Conservation (phyloP, 2,329 filamentous ascomycete species). For the Alternaria rosae region DNA sequence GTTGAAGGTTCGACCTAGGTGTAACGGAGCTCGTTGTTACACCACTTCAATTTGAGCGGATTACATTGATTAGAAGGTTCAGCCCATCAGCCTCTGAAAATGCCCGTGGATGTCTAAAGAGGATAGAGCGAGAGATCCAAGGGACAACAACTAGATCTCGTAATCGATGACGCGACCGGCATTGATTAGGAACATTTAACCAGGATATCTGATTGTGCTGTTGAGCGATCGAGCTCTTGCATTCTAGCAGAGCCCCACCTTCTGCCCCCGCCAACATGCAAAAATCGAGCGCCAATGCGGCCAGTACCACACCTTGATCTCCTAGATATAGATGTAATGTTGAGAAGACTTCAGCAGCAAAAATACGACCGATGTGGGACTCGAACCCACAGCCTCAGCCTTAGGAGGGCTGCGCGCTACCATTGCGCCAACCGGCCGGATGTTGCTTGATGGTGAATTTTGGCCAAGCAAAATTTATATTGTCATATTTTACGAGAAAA, state of each 20-base stretch:
- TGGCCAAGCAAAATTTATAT: not conserved
- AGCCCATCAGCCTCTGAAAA: not conserved
- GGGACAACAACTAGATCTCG: no score
- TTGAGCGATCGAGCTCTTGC: not conserved
- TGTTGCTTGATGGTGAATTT: slow-evolving; percentile 9
- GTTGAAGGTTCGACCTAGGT: not conserved
- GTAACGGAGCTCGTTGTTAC: not conserved
- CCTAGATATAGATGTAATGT: not conserved
- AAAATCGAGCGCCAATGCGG: not conserved
- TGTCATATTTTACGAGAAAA: no score
- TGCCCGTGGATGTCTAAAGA: no score
- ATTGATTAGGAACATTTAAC: no score
- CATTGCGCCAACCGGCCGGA: slow-evolving; percentile 49
- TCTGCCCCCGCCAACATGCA: not conserved
- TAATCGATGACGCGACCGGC: no score
- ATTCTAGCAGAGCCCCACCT: not conserved
- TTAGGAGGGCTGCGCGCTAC: slow-evolving; percentile 52
- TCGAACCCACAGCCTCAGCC: slow-evolving; percentile 50
- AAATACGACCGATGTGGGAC: slow-evolving; percentile 46
- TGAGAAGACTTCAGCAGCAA: not conserved
- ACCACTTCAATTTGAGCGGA: not conserved
- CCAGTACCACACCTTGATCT: not conserved
- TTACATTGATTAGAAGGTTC: not conserved
- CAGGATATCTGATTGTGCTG: no score
- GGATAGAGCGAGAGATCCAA: no score